Evolutionary conservation across 805 yeast genomes (phyloP).

Genomic region (Grigorovia yakushimaensis): DNA sequence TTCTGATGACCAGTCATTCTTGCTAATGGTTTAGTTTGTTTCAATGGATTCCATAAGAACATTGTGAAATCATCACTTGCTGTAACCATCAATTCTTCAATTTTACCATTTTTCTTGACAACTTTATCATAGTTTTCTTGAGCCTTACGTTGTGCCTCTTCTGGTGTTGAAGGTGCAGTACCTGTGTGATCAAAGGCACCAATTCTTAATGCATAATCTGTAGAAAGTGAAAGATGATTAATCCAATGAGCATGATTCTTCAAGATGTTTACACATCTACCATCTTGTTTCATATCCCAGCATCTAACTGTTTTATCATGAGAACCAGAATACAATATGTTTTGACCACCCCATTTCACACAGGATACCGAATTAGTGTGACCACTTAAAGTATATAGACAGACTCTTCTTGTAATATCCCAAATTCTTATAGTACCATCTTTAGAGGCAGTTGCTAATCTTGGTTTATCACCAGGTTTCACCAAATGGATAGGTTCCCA

Average conservation of each 20-base stretch:
- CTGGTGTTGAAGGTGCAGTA: slow-evolving; percentile 33
- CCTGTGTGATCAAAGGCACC: slow-evolving; percentile 83
- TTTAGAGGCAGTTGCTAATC: slow-evolving; percentile 80
- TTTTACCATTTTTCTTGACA: slow-evolving; percentile 42
- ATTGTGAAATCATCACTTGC: slow-evolving; percentile 97
- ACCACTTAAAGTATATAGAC: slow-evolving; percentile 67
- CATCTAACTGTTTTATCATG: slow-evolving; percentile 90
- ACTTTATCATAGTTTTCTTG: slow-evolving; percentile 45
- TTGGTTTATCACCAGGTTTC: slow-evolving; percentile 51
- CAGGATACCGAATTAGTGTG: slow-evolving; percentile 86
- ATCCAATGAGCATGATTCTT: slow-evolving; percentile 97
- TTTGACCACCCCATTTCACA: slow-evolving; percentile 94
- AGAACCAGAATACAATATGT: slow-evolving; percentile 76
- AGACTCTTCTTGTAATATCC: slow-evolving; percentile 67
- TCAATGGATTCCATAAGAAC: slow-evolving; percentile 92
- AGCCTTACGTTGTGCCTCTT: slow-evolving; percentile 41
- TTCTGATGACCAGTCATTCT: slow-evolving; percentile 98
- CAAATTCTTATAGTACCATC: slow-evolving; percentile 85
- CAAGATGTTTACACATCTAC: slow-evolving; percentile 67
- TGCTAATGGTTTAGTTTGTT: slow-evolving; percentile 70
- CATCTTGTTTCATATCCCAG: slow-evolving; percentile 72
- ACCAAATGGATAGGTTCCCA: slow-evolving; percentile 94
- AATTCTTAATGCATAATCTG: slow-evolving; percentile 76
- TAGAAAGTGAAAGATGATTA: slow-evolving; percentile 82
- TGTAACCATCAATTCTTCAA: slow-evolving; percentile 84